Evolutionary conservation across 495 filamentous ascomycete species (phyloP).

Genomic region (Neurospora sp.): DNA sequence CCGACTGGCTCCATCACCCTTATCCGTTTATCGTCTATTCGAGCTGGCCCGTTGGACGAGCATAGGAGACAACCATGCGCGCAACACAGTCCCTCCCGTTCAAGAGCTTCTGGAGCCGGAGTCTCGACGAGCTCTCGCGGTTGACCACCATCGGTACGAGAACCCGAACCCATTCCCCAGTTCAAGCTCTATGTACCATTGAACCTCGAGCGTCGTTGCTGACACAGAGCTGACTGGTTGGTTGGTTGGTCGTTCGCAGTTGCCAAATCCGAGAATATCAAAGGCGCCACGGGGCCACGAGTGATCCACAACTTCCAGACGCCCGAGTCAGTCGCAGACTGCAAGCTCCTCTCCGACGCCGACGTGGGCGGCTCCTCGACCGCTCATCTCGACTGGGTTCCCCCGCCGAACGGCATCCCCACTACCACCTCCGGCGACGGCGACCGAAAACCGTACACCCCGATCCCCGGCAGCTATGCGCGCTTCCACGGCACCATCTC

Average conservation of each 20-base stretch:
- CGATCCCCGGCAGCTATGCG: constrained; percentile 37
- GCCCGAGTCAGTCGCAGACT: constrained; percentile 48
- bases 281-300: constrained; percentile 43
- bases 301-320: constrained; percentile 57
- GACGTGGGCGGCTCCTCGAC: constrained; percentile 81
- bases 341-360: constrained; percentile 77
- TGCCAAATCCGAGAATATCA: constrained; percentile 43
- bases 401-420: constrained; percentile 46
- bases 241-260: constrained; percentile 11
- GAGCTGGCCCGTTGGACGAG: neutral
- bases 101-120: constrained; percentile 37
- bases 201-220: neutral
- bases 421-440: constrained; percentile 26
- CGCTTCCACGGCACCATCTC: constrained; percentile 85
- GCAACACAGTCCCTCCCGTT: constrained; percentile 27
- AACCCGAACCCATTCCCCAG: neutral
- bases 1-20: constrained; percentile 10
- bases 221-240: neutral
- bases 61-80: constrained; percentile 23
- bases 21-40: neutral
- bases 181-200: neutral
- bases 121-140: constrained; percentile 37
- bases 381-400: constrained; percentile 58
- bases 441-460: constrained; percentile 22
- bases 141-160: constrained; percentile 33